Evolutionary conservation across 345 rosid genomes (phyloP), one percentile per base, ranked within the genome.

Genomic region (Excoecaria agallocha): DNA sequence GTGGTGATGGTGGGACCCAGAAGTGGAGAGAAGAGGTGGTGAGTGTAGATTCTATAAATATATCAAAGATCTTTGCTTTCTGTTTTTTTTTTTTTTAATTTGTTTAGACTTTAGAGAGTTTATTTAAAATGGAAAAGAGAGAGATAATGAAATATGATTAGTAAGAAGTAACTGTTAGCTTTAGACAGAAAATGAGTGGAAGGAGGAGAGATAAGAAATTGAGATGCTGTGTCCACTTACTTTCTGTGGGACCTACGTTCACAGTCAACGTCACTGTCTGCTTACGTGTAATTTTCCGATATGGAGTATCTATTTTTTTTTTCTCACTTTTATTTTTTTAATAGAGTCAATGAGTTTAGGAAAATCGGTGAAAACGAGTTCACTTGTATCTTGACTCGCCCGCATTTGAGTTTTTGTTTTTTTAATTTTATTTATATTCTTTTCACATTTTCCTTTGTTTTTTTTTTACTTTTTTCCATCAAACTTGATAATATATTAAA

Each of bases 31-130:
- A 25, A 77, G 61, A 70, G 82, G 69, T 62, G 82, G 69, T 37
- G 80, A 76, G 86, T 62, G 86, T 80, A 86, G 91, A 88, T 88
- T 87, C 88, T 70, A 20, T 55, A 55, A 55, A 19, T 68, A 55
- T 19, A 52, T 77, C 35, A 59, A 30, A 68, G 76, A 57, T 71
- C 74, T 65, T 52, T 46, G 9, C 10, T 15, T n/a, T n/a, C n/a
- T n/a, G n/a, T n/a, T n/a, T n/a, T 13, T 10, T 11, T 20, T 8
- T 1, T 43, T 3, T 43, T 10, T 43, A 6, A 6, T 43, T 8
- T 43, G 8, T 43, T 43, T 43, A 43, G 48, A 43, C 30, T 52
- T 11, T 39, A 0, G 22, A 6, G 24, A 16, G 61, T 9, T 30
- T 30, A 30, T 30, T 30, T 30, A 30, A 30, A 30, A 30, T 30